Base-by-base conservation (phyloP, 2,329 filamentous ascomycete species). In the Verticillium longisporum region DNA sequence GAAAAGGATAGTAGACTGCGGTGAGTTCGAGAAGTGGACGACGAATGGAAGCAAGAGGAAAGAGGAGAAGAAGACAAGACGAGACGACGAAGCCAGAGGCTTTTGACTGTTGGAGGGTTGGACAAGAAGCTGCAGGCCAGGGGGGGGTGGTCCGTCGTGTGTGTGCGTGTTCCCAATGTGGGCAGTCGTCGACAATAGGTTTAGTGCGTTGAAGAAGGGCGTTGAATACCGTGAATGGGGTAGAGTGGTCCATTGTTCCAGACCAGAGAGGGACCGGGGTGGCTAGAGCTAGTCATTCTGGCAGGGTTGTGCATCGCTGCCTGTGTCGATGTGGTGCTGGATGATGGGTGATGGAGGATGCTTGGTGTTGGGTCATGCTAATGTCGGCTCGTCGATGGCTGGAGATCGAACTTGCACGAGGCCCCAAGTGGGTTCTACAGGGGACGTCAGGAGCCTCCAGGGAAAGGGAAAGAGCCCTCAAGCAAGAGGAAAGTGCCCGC, bases 1-100 rank as follows among this genome's bases (percentile, higher is more conserved):
- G 50, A 58, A 62, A 63, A 58, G 61, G 61, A 50, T 50, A 18
- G 45, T 50, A 11, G 9, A 21, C 34, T 36, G 34, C n/a, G 11
- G 45, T 50, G 45, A 50, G 18, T n/a, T 26, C 54, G 59, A 41
- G 56, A 56, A 26, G 21, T 54, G 56, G 32, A 59, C 21, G 36
- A 62, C 55, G 61, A 64, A 60, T 59, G 63, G 67, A 68, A 68
- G 67, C 66, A 68, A 66, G 67, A 68, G 68, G 67, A 50, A 21
- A 69, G 21, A 26, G 66, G 67, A 68, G 68, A 66, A 11, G 18
- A 68, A 26, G 33, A 18, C 54, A 53, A 59, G 18, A 34, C 54
- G 38, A n/a, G 41, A 50, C 45, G 45, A 50, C 45, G 45, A 50
- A 26, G 45, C n/a, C 45, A 21, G 45, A 50, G 45, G 45, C 21